Base-by-base conservation (phyloP, 441 rosid species). In the Jatropha podagrica region DNA sequence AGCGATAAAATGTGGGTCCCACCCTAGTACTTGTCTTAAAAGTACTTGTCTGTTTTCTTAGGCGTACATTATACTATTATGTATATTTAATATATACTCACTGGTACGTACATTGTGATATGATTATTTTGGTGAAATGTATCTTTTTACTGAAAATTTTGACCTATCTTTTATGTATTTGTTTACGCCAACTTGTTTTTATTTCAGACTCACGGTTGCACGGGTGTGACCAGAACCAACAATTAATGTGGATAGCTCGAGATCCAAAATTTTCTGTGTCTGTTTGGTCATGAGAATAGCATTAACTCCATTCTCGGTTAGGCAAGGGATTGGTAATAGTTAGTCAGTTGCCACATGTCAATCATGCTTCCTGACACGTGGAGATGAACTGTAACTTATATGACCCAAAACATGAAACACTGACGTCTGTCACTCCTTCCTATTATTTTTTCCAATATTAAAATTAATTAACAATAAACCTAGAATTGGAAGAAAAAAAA, bases 201-300 rank as follows among this genome's bases (percentile, higher is more conserved):
- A 63, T 54, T 52, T 63, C 74, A 61, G 69, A 32, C 71, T 41
- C 11, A 54, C 58, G 66, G 38, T 37, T 20, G 71, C 74, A 76
- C 68, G 77, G 74, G 72, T 23, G 71, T 12, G 38, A 26, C 17
- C 54, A 20, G 71, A 40, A 7, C 4, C 14, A 37, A 23, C 77
- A 75, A 66, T 74, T 66, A 78, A 71, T 81, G 73, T 4, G 2
- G 38, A 61, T 44, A 27, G 79, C 79, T 72, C 78, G 74, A 79
- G 84, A 81, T 81, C 80, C 83, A 71, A 83, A 81, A 78, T 71
- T 78, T 26, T 8, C 40, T 32, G 5, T 0, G 62, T 7, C 71
- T 52, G 81, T 76, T 79, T 78, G 83, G 81, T 68, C 26, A 63
- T 72, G 4, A 13, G 40, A 27, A 5, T 42, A 55, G 41, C 41